Percentiles rank a stretch among this genome's conserved stretches.
Conservation (phyloP, 306 rosid genomes). For the Quercus robur region DNA sequence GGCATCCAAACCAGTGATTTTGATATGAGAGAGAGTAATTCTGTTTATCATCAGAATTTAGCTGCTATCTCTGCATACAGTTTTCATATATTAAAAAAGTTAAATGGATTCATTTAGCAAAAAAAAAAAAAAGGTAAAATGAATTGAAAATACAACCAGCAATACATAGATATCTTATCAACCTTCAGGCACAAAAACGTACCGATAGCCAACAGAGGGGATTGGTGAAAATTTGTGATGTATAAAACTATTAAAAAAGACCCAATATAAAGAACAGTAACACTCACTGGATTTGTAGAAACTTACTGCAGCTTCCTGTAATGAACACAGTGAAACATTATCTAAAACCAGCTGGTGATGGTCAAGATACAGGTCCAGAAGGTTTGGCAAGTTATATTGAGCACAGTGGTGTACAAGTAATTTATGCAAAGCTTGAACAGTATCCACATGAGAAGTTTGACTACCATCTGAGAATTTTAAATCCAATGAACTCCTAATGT, state of each 20-base stretch:
- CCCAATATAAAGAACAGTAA: conserved; percentile 16
- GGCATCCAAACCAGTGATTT: background rate
- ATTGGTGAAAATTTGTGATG: conserved; percentile 15
- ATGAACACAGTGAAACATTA: conserved; percentile 55
- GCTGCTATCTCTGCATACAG: conserved; percentile 2
- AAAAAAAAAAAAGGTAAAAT: background rate
- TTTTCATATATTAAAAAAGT: background rate
- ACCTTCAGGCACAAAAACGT: conserved; percentile 13
- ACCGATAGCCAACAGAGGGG: conserved; percentile 20
- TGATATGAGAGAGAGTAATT: background rate
- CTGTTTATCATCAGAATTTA: background rate
- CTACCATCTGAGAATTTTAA: conserved; percentile 22
- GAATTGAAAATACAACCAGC: background rate
- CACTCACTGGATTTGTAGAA: conserved; percentile 31
- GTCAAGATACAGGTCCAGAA: conserved; percentile 90
- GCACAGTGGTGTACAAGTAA: conserved; percentile 68
- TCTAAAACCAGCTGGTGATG: conserved; percentile 56
- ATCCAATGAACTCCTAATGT: conserved; percentile 37
- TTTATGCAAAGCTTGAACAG: conserved; percentile 67
- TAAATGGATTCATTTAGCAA: background rate
- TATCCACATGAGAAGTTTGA: conserved; percentile 25
- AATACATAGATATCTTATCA: background rate
- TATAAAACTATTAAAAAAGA: conserved; percentile 24
- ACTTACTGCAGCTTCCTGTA: conserved; percentile 87
- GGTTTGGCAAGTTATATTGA: conserved; percentile 68